Evolutionary conservation across 2,329 filamentous ascomycete genomes (phyloP), one percentile per base, ranked within the genome.

Genomic region (Colletotrichum shisoi): DNA sequence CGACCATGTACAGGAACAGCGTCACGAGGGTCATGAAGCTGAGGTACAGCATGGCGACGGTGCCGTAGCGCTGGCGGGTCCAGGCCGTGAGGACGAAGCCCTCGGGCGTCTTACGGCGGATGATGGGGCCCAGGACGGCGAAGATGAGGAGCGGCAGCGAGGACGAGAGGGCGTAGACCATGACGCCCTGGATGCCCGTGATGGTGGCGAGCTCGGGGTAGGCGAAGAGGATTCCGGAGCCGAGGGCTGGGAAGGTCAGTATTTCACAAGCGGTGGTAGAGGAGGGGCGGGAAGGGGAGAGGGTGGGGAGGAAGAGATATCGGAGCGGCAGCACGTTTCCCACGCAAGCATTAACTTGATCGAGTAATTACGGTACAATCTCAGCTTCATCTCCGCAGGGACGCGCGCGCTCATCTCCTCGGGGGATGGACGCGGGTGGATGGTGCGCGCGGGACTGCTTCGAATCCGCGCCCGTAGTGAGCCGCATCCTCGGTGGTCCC

Each of bases 321-420:
- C 79, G 82, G 87, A 92, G 91, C 91, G 91, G 91, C 91, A 94
- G 91, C 91, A 94, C 92, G 85, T 94, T 94, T 91, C 92, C 89
- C 92, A 94, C 92, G 92, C 92, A 95, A 95, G 92, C 90, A 93
- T 94, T 95, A 94, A 92, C 92, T 95, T 95, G 92, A 92, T 95
- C 92, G 91, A 94, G 91, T 94, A 89, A 67, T 91, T 84, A 94
- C 92, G 91, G 92, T 95, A 88, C 90, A 89, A 90, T 94, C 92
- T 95, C 92, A 94, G 92, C 92, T 87, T 93, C 86, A 82, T 87
- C 75, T 80, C 76, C 74, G 71, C 81, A 77, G 13, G 31, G 17
- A 67, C 71, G 62, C 63, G 70, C 53, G 68, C 76, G 79, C 81
- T 83, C 79, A 79, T 69, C 74, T 12, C 63, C 64, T 63, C 51